Evolutionary conservation across 495 filamentous ascomycete species (phyloP).

Genomic region (Aspergillus bridgeri): DNA sequence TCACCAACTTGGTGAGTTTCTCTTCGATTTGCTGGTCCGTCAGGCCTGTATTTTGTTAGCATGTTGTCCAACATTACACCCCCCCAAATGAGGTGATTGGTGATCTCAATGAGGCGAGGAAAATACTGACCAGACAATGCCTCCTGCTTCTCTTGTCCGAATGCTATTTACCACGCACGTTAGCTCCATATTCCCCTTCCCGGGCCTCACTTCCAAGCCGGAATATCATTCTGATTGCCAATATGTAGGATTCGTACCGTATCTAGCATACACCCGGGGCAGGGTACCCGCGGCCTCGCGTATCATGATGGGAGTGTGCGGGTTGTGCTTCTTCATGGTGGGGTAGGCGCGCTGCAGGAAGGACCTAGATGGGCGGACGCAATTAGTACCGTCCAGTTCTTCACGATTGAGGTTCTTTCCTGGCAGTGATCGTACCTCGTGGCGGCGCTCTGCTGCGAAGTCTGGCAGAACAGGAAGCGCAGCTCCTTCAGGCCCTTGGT

Average conservation of each 20-base stretch:
- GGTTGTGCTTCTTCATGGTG: constrained; percentile 99
- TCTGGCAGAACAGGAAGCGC: constrained; percentile 95
- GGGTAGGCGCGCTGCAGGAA: constrained; percentile 93
- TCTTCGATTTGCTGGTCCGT: constrained; percentile 92
- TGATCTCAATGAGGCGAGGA: not conserved
- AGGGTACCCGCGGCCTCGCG: constrained; percentile 80
- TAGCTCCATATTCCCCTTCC: not conserved
- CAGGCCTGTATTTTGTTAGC: constrained; percentile 56
- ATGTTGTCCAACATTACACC: not conserved
- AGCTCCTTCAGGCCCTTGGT: constrained; percentile 86
- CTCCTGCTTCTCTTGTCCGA: constrained; percentile 84
- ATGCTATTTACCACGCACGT: constrained; percentile 48
- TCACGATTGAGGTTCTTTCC: not conserved
- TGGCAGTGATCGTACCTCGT: constrained; percentile 59
- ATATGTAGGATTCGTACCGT: constrained; percentile 75
- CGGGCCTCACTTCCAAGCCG: too few relatives aligned
- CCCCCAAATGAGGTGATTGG: too few relatives aligned
- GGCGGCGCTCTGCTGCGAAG: constrained; percentile 79
- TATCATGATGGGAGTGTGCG: constrained; percentile 87
- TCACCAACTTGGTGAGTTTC: constrained; percentile 76
- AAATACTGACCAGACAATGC: constrained; percentile 64
- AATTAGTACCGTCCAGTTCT: not conserved
- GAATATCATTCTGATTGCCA: too few relatives aligned
- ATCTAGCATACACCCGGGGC: constrained; percentile 88
- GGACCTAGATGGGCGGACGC: constrained; percentile 49